Evolutionary conservation across 1,284 basidiomycete genomes (phyloP).

Genomic region (Volvariella volvacea): DNA sequence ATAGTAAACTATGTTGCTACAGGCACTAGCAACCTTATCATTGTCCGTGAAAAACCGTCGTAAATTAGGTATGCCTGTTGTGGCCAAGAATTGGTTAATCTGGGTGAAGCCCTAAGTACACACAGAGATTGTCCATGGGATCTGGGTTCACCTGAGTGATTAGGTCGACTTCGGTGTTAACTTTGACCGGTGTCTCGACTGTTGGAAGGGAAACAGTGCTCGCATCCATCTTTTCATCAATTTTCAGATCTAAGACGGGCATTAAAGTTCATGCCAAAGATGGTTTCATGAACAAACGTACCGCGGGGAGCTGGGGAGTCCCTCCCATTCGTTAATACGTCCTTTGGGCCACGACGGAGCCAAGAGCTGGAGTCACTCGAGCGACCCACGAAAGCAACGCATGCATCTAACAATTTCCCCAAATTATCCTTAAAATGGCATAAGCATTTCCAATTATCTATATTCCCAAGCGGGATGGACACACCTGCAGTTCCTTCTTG

Average conservation of each 20-base stretch:
- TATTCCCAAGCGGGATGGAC: background rate
- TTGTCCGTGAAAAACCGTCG: constrained; percentile 79
- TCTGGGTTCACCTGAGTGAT: constrained; percentile 43
- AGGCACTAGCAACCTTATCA: constrained; percentile 76
- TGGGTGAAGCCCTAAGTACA: constrained; percentile 25
- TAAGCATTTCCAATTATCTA: background rate
- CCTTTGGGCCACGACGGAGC: constrained; percentile 65
- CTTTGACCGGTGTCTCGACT: constrained; percentile 7
- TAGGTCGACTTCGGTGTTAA: constrained; percentile 34
- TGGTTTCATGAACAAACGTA: constrained; percentile 14
- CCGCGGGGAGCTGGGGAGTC: constrained; percentile 60
- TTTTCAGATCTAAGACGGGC: constrained; percentile 26
- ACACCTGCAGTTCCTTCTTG: constrained; percentile 86
- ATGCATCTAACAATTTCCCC: constrained; percentile 80
- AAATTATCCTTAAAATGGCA: constrained; percentile 68
- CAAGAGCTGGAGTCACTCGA: constrained; percentile 75
- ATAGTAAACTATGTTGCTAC: constrained; percentile 82
- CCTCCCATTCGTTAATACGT: constrained; percentile 56
- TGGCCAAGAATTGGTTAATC: constrained; percentile 75
- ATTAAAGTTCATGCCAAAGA: background rate
- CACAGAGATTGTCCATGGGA: too few relatives aligned
- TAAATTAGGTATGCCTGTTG: constrained; percentile 67
- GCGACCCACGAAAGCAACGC: constrained; percentile 67
- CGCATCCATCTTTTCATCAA: constrained; percentile 51
- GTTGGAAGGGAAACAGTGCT: constrained; percentile 19